Evolutionary conservation across 176 grass and related monocot genomes (phyloP), one percentile per base, ranked within the genome.

Genomic region (Eragrostis curvula): DNA sequence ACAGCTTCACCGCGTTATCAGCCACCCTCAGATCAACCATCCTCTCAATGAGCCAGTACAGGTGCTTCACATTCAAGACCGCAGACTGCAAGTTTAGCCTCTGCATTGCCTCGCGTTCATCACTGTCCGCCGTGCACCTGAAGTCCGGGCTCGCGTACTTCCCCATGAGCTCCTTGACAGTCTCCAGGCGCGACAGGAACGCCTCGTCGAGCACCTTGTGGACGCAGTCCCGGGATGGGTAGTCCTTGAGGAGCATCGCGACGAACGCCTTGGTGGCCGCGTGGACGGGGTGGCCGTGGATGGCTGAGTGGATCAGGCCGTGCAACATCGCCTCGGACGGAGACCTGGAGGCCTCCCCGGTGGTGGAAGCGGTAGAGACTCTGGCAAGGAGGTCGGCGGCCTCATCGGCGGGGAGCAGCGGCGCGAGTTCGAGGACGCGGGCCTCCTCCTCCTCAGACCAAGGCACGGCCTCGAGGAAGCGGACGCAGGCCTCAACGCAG

Each of bases 141-240:
- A 95, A 92, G 48, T 97, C 90, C 0, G 90, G 95, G 80, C 90
- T 97, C 0, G 95, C 92, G 11, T 97, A 94, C 78, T 97, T 94
- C 28, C 89, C 92, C 83, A 97, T 88, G 12, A 94, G 86, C 65
- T 97, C 95, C 82, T 92, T 94, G 39, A 97, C 78, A 28, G 84
- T 91, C 32, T 94, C 90, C 20, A 97, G 75, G 46, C 89, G 89
- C 62, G 78, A 81, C 32, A 75, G 51, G 67, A 97, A 97, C 1
- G 88, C 88, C 50, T 79, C 56, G 17, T 97, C 80, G 42, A 97
- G 83, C 59, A 92, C 92, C 79, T 85, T 97, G 55, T 39, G 85
- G 7, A 94, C 87, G 41, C 88, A 92, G 28, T 92, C 80, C 13
- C 78, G 74, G 1, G 90, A 89, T 8, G 90, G 85, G n/a, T 97